phyloP scores from a whole-genome alignment of 2,329 filamentous ascomycete species.

The Aspergillus tanneri region DNA sequence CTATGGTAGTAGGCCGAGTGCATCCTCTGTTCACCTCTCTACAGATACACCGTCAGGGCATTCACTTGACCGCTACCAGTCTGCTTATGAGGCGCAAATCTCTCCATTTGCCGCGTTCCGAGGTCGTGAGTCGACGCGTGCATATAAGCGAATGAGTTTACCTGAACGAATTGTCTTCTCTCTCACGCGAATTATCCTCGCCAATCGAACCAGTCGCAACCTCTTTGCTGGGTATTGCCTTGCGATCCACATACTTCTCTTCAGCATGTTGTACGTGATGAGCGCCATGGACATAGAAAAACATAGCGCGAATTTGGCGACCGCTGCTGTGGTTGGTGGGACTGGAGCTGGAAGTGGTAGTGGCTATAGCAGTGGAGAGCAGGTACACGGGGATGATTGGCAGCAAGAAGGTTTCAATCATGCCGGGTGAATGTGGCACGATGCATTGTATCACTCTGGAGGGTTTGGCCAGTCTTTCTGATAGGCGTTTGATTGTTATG shows the following conservation, averaged over 20 bases:
- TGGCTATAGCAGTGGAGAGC: slow-evolving; percentile 32
- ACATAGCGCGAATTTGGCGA: slow-evolving; percentile 55
- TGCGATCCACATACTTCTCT: slow-evolving; percentile 81
- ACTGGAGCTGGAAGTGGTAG: slow-evolving; percentile 20
- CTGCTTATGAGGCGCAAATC: slow-evolving; percentile 91
- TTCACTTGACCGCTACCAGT: slow-evolving; percentile 78
- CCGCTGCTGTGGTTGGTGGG: slow-evolving; percentile 38
- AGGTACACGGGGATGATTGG: slow-evolving; percentile 56
- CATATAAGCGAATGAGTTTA: slow-evolving; percentile 88
- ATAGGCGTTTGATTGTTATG: neutral
- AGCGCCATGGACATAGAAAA: slow-evolving; percentile 66
- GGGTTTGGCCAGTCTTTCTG: neutral
- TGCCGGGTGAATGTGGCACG: slow-evolving; percentile 13
- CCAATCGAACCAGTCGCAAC: slow-evolving; percentile 86
- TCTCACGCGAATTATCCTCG: slow-evolving; percentile 84
- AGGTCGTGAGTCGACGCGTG: slow-evolving; percentile 85
- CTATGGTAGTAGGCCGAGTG: slow-evolving; percentile 67
- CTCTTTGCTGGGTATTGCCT: slow-evolving; percentile 91
- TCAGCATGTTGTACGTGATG: slow-evolving; percentile 82
- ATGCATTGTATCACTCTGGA: neutral
- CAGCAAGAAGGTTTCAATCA: slow-evolving; percentile 60
- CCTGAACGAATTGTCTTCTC: slow-evolving; percentile 89
- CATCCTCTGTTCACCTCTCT: slow-evolving; percentile 64
- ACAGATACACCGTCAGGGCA: slow-evolving; percentile 62
- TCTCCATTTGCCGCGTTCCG: slow-evolving; percentile 95